Base-by-base conservation (phyloP, 176 grass and related monocot species). In the Typha latifolia region DNA sequence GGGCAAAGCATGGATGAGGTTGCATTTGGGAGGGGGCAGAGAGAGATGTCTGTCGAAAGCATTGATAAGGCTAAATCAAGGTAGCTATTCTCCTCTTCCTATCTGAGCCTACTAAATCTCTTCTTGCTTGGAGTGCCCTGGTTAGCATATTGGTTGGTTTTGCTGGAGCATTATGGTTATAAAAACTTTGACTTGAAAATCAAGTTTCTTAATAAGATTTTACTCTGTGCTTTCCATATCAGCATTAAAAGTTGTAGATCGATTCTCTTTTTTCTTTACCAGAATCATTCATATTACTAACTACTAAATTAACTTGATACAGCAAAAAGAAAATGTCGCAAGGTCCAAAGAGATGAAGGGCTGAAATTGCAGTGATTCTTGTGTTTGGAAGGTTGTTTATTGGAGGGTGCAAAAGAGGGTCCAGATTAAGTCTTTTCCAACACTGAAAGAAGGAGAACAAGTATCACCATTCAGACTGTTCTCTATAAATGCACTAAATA, bases 1-100 rank as follows among this genome's bases (percentile, higher is more conserved):
- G 89, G 89, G 2, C 94, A 97, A 49, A 97, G 82, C 85, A 92
- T 97, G 85, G 94, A 97, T 24, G 89, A 97, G 49, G 94, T 92
- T 12, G 84, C 82, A 14, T 86, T 81, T 64, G 89, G 89, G 27
- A 82, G 73, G 70, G 72, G 67, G 7, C 75, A 75, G 72, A 88
- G 84, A 53, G 64, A 49, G 14, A 8, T 69, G 6, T 49, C 77
- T 32, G 49, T 51, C 16, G 61, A 82, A 5, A 88, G 72, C 14
- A 31, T 55, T 10, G 15, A 75, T 76, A 67, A 80, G 68, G 81
- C 64, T 19, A 75, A 56, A 21, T 76, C 32, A 61, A 77, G 61
- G 47, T 64, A 29, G 21, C 16, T 73, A 13, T 14, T 14, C 27
- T 59, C 49, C 12, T 49, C 14, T 19, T 16, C 13, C 34, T 48